Evolutionary conservation across 1,284 basidiomycete genomes (phyloP).

Genomic region (Apiotrichum brassicae): DNA sequence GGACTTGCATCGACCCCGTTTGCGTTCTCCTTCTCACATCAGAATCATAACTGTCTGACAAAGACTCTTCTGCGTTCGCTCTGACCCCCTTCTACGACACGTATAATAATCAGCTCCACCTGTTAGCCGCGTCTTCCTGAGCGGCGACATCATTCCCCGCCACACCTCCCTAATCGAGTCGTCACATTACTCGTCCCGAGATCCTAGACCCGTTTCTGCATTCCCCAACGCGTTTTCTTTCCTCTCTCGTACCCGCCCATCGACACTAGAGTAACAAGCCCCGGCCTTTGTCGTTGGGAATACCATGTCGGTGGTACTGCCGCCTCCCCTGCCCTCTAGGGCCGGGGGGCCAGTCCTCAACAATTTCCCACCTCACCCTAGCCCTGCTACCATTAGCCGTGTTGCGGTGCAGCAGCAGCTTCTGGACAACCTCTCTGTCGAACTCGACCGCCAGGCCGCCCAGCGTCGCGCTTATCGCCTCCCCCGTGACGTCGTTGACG

Average conservation of each 20-base stretch:
- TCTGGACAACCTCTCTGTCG: conserved; percentile 1
- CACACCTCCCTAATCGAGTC: no score
- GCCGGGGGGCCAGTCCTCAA: background rate
- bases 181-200: no score
- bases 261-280: background rate
- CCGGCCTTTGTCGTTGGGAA: background rate
- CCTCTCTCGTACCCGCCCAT: background rate
- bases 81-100: no score
- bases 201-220: no score
- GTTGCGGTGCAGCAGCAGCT: conserved; percentile 1
- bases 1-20: no score
- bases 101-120: no score
- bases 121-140: no score
- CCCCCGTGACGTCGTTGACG: conserved; percentile 1
- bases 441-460: conserved; percentile 1
- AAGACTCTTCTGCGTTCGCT: no score
- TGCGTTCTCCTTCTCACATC: no score
- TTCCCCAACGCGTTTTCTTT: no score
- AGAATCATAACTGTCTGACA: no score
- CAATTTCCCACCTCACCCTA: background rate
- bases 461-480: conserved; percentile 2
- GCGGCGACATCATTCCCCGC: no score
- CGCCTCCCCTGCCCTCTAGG: background rate
- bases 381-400: background rate
- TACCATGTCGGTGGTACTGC: conserved; percentile 1